Base-by-base conservation (phyloP, 495 filamentous ascomycete species). In the Staphylotrichum tortipilum region DNA sequence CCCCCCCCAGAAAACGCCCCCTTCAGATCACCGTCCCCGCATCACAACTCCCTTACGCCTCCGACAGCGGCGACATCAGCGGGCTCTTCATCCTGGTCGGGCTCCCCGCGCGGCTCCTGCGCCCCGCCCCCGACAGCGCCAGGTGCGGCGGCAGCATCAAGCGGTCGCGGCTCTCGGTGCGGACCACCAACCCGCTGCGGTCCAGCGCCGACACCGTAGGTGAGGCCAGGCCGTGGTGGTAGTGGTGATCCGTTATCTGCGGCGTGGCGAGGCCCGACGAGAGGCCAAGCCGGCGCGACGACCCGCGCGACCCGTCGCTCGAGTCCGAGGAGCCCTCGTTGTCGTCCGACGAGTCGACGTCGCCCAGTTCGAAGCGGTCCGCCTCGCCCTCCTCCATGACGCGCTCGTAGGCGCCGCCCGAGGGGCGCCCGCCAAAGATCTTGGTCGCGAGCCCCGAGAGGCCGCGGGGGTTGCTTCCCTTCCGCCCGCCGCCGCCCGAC, bases 131-230 rank as follows among this genome's bases (percentile, higher is more conserved):
- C 23, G 72, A 57, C 70, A 72, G 68, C 51, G 72, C 70, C 29
- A 65, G 43, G 22, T 54, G 61, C 18, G 71, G 72, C 15, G 65
- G 63, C 26, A 78, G 63, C 18, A 64, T 64, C 31, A 80, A 63
- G 52, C 86, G 77, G 60, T 95, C 90, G 44, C 86, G 73, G 61
- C 87, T 92, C 60, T 92, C 89, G 1, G 85, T 87, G 54, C 88
- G 71, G 3, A 85, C 78, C 28, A 85, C 84, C 51, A 94, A 63
- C 28, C 88, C 88, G 36, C 77, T 81, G 44, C 86, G 73, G 52
- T 88, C 83, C 57, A 91, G 81, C 0, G 79, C 73, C 55, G 75
- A 79, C 12, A 71, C 67, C 7, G 73, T 71, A 10, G 66, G 52
- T 26, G 60, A 44, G 0, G 75, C 41, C 28, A 52, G 19, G n/a